Conservation (phyloP, 306 rosid species). For the Cicer yamashitae region DNA sequence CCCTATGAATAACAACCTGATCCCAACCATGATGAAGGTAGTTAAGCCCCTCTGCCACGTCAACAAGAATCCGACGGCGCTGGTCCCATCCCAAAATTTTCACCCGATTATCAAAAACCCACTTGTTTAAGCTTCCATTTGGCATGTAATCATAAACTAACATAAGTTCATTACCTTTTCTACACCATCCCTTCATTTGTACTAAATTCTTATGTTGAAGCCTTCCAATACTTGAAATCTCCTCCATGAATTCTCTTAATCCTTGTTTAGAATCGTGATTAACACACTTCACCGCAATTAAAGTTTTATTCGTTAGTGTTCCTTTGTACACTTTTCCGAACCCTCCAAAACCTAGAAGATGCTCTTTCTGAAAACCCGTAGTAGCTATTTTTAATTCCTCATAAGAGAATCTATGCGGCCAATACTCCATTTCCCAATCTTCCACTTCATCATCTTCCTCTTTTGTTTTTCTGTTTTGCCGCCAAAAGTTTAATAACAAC, state of each 20-base stretch:
- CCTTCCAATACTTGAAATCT: slow-evolving; percentile 91
- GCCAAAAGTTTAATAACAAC: slow-evolving; percentile 41
- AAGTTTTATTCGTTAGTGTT: slow-evolving; percentile 53
- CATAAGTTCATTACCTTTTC: slow-evolving; percentile 72
- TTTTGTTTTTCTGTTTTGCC: slow-evolving; percentile 55
- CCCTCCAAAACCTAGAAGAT: slow-evolving; percentile 78
- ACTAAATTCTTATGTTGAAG: slow-evolving; percentile 88
- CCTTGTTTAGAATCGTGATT: slow-evolving; percentile 95
- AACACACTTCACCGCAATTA: slow-evolving; percentile 87
- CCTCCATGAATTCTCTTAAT: slow-evolving; percentile 91
- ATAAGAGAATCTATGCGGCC: slow-evolving; percentile 87
- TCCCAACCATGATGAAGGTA: slow-evolving; percentile 96
- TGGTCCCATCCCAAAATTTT: slow-evolving; percentile 60
- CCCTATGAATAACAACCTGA: slow-evolving; percentile 85
- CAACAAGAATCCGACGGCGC: slow-evolving; percentile 70
- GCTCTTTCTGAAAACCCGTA: slow-evolving; percentile 52
- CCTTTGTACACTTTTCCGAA: slow-evolving; percentile 88
- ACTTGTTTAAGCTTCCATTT: slow-evolving; percentile 76
- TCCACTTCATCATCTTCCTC: slow-evolving; percentile 70
- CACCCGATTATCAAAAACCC: slow-evolving; percentile 69
- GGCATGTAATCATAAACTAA: slow-evolving; percentile 93
- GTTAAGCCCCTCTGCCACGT: slow-evolving; percentile 85
- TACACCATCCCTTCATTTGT: slow-evolving; percentile 94
- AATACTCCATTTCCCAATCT: slow-evolving; percentile 88
- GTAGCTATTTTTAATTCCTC: slow-evolving; percentile 76